A percentile compares a stretch with the other conserved stretches of the same genome.
phyloP scores from a whole-genome alignment of 129 eudicot species.

The Flaveria robusta region DNA sequence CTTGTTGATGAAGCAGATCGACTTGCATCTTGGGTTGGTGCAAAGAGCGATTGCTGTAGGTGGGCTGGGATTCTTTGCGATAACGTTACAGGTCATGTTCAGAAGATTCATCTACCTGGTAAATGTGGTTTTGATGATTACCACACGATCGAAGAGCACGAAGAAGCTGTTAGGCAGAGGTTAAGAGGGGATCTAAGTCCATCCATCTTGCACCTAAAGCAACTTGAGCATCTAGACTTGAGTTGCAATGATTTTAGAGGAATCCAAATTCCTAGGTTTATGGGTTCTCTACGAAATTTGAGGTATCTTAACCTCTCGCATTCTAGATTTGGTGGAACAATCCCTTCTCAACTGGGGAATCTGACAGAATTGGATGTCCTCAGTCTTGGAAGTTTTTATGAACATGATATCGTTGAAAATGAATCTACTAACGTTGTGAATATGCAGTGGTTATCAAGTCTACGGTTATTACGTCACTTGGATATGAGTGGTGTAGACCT shows the following conservation, averaged over 20 bases:
- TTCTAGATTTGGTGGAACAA: slow-evolving; percentile 4
- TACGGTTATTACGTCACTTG: background rate
- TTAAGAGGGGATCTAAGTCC: slow-evolving; percentile 18
- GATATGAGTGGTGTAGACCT: background rate
- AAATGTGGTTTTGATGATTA: background rate
- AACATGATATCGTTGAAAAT: background rate
- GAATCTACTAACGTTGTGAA: background rate
- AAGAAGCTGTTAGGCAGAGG: background rate
- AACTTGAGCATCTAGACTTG: slow-evolving; percentile 20
- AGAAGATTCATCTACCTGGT: slow-evolving; percentile 31
- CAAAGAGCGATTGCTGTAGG: slow-evolving; percentile 10
- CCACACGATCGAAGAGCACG: background rate
- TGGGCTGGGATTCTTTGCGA: slow-evolving; percentile 30
- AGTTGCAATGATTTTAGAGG: slow-evolving; percentile 23
- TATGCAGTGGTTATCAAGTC: background rate
- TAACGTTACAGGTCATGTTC: slow-evolving; percentile 30
- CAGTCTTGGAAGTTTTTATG: slow-evolving; percentile 5
- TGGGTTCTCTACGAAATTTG: slow-evolving; percentile 19
- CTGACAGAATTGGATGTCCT: background rate
- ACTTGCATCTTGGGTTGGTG: slow-evolving; percentile 33
- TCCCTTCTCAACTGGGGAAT: slow-evolving; percentile 9
- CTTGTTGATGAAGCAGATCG: slow-evolving; percentile 22
- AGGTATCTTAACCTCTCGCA: slow-evolving; percentile 26
- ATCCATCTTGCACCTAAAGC: slow-evolving; percentile 18
- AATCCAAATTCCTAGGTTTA: slow-evolving; percentile 19